Percentiles rank a stretch among this genome's conserved stretches.
These are phyloP conservation scores for Juncus effusus DNA, from an alignment of 176 grass and related monocot species.

Conservation along the genomic window DNA sequence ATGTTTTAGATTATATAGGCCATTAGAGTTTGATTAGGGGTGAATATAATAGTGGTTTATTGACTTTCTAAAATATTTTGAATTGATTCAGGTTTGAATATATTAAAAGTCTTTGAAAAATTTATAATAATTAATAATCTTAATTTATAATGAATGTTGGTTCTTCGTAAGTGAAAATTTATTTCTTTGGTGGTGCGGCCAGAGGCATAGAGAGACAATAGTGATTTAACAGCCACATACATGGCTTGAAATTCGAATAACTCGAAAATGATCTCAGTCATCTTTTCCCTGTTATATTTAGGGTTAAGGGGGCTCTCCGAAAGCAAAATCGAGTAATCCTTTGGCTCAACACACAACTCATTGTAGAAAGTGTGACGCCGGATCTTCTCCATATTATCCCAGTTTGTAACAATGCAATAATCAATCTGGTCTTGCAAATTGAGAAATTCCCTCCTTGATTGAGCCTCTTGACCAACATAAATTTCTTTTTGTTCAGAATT, in stretches of 20 bases:
- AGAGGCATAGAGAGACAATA: slow-evolving; percentile 79
- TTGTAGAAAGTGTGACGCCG: slow-evolving; percentile 74
- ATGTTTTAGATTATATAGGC: too few species aligned
- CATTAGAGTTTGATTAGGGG: too few species aligned
- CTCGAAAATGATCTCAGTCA: slow-evolving; percentile 78
- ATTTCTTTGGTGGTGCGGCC: slow-evolving; percentile 31
- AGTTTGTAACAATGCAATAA: slow-evolving; percentile 75
- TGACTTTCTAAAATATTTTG: too few species aligned
- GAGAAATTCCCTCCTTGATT: slow-evolving; percentile 53
- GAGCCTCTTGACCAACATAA: slow-evolving; percentile 63
- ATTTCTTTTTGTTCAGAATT: slow-evolving; percentile 71
- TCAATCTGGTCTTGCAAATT: slow-evolving; percentile 63
- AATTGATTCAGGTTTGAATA: too few species aligned
- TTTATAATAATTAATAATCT: too few species aligned
- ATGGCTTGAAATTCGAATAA: slow-evolving; percentile 57
- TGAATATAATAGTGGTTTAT: too few species aligned
- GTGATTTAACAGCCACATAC: slow-evolving; percentile 61
- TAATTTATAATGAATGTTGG: background rate
- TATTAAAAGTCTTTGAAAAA: too few species aligned
- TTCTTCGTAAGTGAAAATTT: background rate
- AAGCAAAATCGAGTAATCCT: slow-evolving; percentile 76
- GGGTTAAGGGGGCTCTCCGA: slow-evolving; percentile 74
- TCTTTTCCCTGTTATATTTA: slow-evolving; percentile 61
- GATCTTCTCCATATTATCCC: slow-evolving; percentile 83
- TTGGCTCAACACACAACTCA: slow-evolving; percentile 64